Evolutionary conservation across 192 early-diverging fungal species (phyloP), one percentile per base, ranked within the genome.

Genomic region (Coemansia asiatica): DNA sequence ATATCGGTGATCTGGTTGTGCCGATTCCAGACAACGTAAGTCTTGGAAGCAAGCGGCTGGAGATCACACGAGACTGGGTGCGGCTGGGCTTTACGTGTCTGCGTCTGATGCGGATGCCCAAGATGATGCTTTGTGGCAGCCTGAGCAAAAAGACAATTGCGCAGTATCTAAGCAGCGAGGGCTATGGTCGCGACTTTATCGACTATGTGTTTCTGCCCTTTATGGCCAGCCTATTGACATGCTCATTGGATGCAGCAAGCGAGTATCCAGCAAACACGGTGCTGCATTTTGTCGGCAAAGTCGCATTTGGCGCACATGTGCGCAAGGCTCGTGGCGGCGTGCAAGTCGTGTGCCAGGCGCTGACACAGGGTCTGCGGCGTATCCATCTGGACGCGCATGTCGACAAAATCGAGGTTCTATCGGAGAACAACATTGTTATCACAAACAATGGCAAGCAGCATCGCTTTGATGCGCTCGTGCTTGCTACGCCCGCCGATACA

Each of bases 311-410:
- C 40, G 48, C 56, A 6, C 64, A 71, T 0, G 44, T 74, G 29
- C 71, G 67, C 61, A 82, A 74, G 68, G 80, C 80, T 18, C 38
- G 53, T 13, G 48, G 60, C 29, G 80, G 80, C 38, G 68, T 82
- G 3, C 65, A 58, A 31, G 68, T 65, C 15, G 75, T 82, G 21
- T 82, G 80, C 48, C 50, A 67, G 18, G 46, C 28, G 8, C 59
- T 82, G 35, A 58, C 71, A n/a, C 23, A 28, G 1, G 56, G 27
- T 1, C 46, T 77, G 6, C 0, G 12, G 0, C 26, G 35, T 9
- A 27, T 68, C 21, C 74, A 71, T n/a, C 46, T 71, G 28, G 13
- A 23, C n/a, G 23, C 68, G 2, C 1, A 28, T 6, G 66, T 82
- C 1, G 54, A 62, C 4, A 23, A 31, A 18, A 64, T 72, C 2